A percentile compares a stretch with the other conserved stretches of the same genome.
Conservation (phyloP, 371 early-diverging fungal genomes). For the Saksenaea oblongispora region DNA sequence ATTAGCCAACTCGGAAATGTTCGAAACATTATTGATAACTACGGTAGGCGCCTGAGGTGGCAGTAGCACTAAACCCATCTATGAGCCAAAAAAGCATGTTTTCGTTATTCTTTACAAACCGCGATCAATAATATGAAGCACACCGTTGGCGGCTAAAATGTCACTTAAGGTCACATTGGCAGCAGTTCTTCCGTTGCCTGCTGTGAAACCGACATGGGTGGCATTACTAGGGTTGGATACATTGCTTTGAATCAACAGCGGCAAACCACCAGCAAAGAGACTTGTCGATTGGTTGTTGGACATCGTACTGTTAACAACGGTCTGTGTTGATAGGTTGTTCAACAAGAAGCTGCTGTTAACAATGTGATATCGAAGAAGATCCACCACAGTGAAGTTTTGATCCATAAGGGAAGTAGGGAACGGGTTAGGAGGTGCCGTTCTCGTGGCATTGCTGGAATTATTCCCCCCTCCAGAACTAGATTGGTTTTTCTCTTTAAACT, state of each 20-base stretch:
- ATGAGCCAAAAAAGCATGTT: not conserved
- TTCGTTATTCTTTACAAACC: constrained; percentile 16
- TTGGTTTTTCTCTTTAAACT: not conserved
- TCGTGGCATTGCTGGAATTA: not conserved
- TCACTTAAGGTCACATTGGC: constrained; percentile 27
- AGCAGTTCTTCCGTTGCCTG: constrained; percentile 32
- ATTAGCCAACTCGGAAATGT: constrained; percentile 10
- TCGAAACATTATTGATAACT: constrained; percentile 16
- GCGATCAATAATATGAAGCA: constrained; percentile 37
- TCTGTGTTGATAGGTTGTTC: constrained; percentile 13
- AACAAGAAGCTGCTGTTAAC: constrained; percentile 26
- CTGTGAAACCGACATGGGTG: constrained; percentile 6
- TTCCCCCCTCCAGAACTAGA: not conserved
- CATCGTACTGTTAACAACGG: constrained; percentile 22
- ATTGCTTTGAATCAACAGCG: constrained; percentile 30
- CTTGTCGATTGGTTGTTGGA: constrained; percentile 29
- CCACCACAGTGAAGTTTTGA: constrained; percentile 18
- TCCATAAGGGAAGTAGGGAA: not conserved
- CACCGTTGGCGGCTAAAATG: constrained; percentile 40
- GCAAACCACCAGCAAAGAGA: constrained; percentile 20
- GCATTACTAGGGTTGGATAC: constrained; percentile 11
- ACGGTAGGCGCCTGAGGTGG: constrained; percentile 31
- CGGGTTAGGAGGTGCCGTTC: constrained; percentile 10
- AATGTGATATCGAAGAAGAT: constrained; percentile 39
- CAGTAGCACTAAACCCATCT: constrained; percentile 24